Evolutionary conservation across 1,139 yeast species (phyloP), one percentile per base, ranked within the genome.

Genomic region (Magnusiomyces clavatus): DNA sequence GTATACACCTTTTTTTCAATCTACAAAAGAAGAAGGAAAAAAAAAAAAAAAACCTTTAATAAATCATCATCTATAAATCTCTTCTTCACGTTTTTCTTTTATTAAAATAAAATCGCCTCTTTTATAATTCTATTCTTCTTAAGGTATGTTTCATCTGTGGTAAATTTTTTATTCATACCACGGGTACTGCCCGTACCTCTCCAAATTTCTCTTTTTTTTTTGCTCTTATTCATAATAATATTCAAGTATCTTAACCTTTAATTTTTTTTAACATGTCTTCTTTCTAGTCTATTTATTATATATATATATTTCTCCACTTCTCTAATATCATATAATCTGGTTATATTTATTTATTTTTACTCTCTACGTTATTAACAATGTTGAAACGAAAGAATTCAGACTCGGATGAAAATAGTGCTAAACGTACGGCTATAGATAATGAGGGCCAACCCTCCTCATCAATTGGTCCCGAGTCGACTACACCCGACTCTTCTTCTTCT

Each of bases 351-450:
- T 12, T 14, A 14, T 37, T 13, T 37, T 37, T 37, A 14, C 39
- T 37, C 6, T n/a, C n/a, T 37, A 37, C 39, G 16, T 19, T 20
- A 19, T 42, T 17, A 24, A 19, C 14, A 37, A 74, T 77, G 70
- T 72, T 82, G 64, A 85, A 85, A 64, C 76, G 94, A 55, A 83
- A 83, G 71, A 83, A 81, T 69, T 89, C 84, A 58, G 84, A 79
- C 42, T 62, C 61, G 39, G 62, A 59, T 36, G 71, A 64, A 48
- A 66, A 61, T 47, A 70, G 63, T 45, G 63, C 72, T 54, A 85
- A 85, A 62, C 71, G 94, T 53, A 84, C 83, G 8, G 92, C 94
- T 0, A 74, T 85, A 60, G 89, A 84, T 24, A 46, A 39, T 39
- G 42, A 39, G 3, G 16, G 31, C 31, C 31, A 24, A 24, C 31